Conservation (phyloP, 495 filamentous ascomycete genomes). For the Achaetomiella virescens region DNA sequence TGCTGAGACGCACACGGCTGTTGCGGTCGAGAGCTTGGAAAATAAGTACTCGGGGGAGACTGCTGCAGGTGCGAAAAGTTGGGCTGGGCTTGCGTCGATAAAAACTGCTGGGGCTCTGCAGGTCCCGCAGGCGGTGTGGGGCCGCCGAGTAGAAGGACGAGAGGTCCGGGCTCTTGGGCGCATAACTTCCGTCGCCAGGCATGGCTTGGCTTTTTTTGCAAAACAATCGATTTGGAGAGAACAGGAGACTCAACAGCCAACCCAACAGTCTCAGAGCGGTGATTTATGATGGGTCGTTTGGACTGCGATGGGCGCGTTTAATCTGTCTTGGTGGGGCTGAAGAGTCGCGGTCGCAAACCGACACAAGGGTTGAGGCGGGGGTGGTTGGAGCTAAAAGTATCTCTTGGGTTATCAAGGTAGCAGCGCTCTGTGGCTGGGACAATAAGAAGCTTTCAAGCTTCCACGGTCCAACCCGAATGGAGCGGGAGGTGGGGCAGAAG, state of each 20-base stretch:
- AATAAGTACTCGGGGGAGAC: constrained; percentile 16
- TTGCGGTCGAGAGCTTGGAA: constrained; percentile 12
- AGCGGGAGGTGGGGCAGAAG: constrained; percentile 1
- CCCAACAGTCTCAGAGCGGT: neutral
- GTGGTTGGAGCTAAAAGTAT: constrained; percentile 8
- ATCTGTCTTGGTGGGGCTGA: constrained; percentile 1
- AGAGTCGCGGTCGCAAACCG: constrained; percentile 1
- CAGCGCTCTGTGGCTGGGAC: constrained; percentile 5
- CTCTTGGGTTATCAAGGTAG: neutral
- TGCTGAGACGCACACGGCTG: constrained; percentile 18
- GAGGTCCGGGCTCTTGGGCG: constrained; percentile 52
- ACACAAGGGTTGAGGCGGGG: constrained; percentile 7
- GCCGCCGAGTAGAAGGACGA: constrained; percentile 43
- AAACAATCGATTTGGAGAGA: constrained; percentile 11
- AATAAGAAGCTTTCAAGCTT: neutral
- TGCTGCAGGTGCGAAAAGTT: constrained; percentile 22
- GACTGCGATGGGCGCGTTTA: neutral
- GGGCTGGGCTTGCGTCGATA: constrained; percentile 19
- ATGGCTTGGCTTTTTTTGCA: constrained; percentile 22
- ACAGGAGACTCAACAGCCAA: neutral
- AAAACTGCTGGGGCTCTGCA: constrained; percentile 21
- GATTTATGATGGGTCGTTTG: constrained; percentile 6
- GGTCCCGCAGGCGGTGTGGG: constrained; percentile 22
- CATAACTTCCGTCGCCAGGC: constrained; percentile 44
- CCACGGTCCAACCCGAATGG: neutral